Conservation (phyloP, 805 yeast genomes). For the Saccharomycopsis synnaedendra region DNA sequence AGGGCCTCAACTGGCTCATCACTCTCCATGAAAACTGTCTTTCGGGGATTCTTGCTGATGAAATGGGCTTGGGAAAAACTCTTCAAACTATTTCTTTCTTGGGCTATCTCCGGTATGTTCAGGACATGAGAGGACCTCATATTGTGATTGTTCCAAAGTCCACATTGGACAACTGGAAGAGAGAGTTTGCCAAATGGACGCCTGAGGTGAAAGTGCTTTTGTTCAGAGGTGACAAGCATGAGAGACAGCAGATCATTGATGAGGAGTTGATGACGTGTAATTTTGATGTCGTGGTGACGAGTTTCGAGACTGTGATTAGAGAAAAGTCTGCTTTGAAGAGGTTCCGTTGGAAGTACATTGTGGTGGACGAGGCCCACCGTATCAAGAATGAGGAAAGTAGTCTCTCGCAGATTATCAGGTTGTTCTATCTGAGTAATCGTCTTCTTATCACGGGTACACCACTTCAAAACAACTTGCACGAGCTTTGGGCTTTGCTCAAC, state of each 20-base stretch:
- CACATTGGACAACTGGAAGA: constrained; percentile 90
- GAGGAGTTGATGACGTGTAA: constrained; percentile 53
- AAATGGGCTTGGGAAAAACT: constrained; percentile 97
- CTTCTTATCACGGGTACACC: constrained; percentile 93
- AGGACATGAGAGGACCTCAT: constrained; percentile 79
- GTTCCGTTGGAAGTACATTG: constrained; percentile 84
- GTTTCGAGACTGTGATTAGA: constrained; percentile 87
- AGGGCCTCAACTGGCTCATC: constrained; percentile 92
- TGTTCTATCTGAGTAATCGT: constrained; percentile 78
- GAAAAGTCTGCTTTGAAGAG: constrained; percentile 76
- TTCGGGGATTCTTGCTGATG: constrained; percentile 93
- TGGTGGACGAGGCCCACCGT: constrained; percentile 95
- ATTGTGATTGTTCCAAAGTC: constrained; percentile 91
- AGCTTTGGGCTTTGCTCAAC: constrained; percentile 89
- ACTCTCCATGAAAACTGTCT: constrained; percentile 78
- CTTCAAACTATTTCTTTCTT: constrained; percentile 87
- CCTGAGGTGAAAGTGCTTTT: constrained; percentile 84
- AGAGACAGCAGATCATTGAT: constrained; percentile 49
- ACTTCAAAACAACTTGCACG: constrained; percentile 87
- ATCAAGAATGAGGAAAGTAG: constrained; percentile 92
- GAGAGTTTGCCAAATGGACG: constrained; percentile 93
- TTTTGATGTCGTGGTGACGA: constrained; percentile 83
- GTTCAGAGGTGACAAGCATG: constrained; percentile 84
- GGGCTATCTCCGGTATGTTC: constrained; percentile 74
- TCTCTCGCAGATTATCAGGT: constrained; percentile 81